These are phyloP conservation scores for Ajuga chamaepitys DNA, from an alignment of 257 asterid species.

Conservation along the genomic window DNA sequence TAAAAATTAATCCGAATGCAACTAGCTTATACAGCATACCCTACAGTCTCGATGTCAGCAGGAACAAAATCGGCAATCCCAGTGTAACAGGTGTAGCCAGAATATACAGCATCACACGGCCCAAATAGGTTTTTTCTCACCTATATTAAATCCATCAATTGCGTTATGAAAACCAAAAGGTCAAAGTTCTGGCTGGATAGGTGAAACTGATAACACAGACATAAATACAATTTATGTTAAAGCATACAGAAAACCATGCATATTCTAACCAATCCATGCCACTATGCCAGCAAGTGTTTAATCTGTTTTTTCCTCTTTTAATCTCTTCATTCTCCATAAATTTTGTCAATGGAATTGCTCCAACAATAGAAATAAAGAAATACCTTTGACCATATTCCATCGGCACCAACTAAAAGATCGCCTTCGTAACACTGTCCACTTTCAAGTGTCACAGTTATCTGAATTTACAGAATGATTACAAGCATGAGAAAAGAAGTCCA, in stretches of 20 bases:
- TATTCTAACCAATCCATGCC: neutral
- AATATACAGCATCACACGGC: slow-evolving; percentile 51
- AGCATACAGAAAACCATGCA: too few relatives aligned
- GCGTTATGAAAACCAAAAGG: neutral
- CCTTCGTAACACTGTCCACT: slow-evolving; percentile 65
- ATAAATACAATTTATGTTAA: too few relatives aligned
- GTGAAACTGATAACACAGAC: too few relatives aligned
- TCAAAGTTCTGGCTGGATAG: neutral
- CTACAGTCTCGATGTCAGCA: slow-evolving; percentile 90
- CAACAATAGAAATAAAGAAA: neutral
- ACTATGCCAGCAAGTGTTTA: neutral
- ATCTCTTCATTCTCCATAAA: neutral
- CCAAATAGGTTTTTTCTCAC: slow-evolving; percentile 80
- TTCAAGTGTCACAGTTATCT: slow-evolving; percentile 79
- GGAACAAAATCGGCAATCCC: slow-evolving; percentile 94
- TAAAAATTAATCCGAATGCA: neutral
- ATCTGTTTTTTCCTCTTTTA: neutral
- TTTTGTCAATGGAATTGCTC: neutral
- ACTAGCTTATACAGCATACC: slow-evolving; percentile 39
- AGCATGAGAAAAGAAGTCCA: neutral
- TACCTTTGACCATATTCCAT: slow-evolving; percentile 96
- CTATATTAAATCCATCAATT: slow-evolving; percentile 26
- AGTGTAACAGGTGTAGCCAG: slow-evolving; percentile 97
- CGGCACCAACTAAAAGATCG: slow-evolving; percentile 95
- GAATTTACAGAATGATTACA: slow-evolving; percentile 8